phyloP scores from a whole-genome alignment of 2,329 filamentous ascomycete species.

The Teratosphaeria epicoccoides region DNA sequence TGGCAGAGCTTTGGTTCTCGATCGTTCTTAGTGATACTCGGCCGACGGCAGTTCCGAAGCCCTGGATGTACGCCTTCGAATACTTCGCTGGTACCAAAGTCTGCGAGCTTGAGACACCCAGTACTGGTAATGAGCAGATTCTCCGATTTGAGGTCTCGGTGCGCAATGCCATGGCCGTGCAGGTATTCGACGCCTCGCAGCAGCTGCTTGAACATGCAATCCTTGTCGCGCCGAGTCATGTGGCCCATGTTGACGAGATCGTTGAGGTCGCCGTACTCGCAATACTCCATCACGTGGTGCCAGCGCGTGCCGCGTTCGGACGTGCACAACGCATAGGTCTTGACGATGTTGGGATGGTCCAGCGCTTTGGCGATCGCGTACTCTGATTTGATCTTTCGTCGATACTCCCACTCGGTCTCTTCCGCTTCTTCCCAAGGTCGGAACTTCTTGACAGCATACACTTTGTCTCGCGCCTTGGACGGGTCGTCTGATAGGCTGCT shows the following conservation, averaged over 20 bases:
- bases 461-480: conserved; percentile 31
- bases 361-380: conserved; percentile 78
- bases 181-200: conserved; percentile 73
- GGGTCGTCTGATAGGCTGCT: conserved; percentile 37
- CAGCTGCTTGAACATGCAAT: conserved; percentile 84
- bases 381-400: conserved; percentile 84
- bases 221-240: conserved; percentile 56
- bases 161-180: conserved; percentile 73
- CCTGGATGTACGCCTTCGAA: conserved; percentile 76
- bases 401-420: conserved; percentile 57
- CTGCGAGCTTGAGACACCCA: conserved; percentile 79
- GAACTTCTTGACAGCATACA: conserved; percentile 84
- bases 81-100: conserved; percentile 82
- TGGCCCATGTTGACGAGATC: conserved; percentile 59
- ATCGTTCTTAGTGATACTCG: conserved; percentile 63
- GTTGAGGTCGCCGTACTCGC: conserved; percentile 70
- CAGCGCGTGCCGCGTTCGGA: conserved; percentile 51
- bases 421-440: conserved; percentile 61
- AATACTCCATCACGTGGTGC: conserved; percentile 93
- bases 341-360: conserved; percentile 78
- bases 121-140: conserved; percentile 70
- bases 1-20: conserved; percentile 58
- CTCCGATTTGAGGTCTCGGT: conserved; percentile 84
- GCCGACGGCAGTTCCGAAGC: conserved; percentile 40
- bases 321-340: conserved; percentile 64